phyloP scores from a whole-genome alignment of 2,329 filamentous ascomycete genomes.

The Exophiala sp. region DNA sequence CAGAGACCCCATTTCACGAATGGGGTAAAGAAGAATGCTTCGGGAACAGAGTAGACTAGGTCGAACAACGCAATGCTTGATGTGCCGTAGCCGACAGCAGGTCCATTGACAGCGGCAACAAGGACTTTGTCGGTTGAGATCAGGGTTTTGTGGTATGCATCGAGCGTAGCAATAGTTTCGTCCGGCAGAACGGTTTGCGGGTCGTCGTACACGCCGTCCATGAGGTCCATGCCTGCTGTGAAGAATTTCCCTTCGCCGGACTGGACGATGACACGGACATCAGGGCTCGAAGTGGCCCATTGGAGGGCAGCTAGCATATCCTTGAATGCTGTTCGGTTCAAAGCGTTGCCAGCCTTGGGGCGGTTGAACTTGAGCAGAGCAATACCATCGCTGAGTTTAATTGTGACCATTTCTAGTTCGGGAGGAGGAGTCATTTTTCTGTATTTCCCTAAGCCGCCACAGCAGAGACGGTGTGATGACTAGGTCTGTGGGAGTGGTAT shows the following conservation, averaged over 20 bases:
- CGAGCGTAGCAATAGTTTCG: not conserved
- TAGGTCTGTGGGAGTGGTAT: too few species aligned
- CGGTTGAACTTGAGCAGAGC: too few species aligned
- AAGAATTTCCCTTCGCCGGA: constrained; percentile 15
- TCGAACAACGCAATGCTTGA: constrained; percentile 78
- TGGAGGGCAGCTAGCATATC: constrained; percentile 4
- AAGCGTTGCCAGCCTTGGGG: too few species aligned
- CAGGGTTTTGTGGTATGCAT: constrained; percentile 12
- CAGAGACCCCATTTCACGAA: constrained; percentile 87
- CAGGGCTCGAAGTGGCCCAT: constrained; percentile 5
- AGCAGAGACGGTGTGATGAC: too few species aligned
- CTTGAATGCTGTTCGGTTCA: not conserved
- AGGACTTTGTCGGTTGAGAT: constrained; percentile 84
- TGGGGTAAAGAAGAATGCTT: constrained; percentile 80
- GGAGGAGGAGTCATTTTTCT: too few species aligned
- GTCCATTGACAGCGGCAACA: constrained; percentile 84
- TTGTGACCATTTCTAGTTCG: too few species aligned
- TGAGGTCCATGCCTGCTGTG: constrained; percentile 10
- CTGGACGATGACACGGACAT: constrained; percentile 9
- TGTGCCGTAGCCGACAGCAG: constrained; percentile 80
- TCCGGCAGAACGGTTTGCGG: constrained; percentile 1
- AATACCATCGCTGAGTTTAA: too few species aligned
- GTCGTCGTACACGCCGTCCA: not conserved
- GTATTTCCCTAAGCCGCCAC: too few species aligned
- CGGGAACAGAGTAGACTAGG: constrained; percentile 82